Evolutionary conservation across 768 basidiomycete species (phyloP).

Genomic region (Amanita molliuscula): DNA sequence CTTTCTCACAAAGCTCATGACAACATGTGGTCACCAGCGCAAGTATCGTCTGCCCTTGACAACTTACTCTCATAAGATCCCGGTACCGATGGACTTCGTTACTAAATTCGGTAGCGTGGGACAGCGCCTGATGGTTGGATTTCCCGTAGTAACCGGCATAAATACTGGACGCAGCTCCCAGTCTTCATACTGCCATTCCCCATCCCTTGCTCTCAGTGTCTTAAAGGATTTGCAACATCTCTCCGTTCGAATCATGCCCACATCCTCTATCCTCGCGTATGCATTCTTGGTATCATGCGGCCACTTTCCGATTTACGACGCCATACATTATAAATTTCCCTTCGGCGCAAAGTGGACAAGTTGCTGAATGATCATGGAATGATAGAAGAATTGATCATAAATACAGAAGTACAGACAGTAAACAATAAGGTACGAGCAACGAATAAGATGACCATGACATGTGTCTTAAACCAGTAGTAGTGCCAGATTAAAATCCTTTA

Average conservation of each 20-base stretch:
- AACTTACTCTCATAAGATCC: background rate
- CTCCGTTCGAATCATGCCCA: background rate
- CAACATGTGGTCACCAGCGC: background rate
- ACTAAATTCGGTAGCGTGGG: background rate
- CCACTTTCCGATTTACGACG: background rate
- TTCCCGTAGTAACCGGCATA: conserved; percentile 6
- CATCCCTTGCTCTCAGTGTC: background rate
- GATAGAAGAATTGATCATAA: background rate
- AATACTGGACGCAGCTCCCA: background rate
- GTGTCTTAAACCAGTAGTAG: background rate
- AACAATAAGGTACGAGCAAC: background rate
- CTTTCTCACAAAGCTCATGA: background rate
- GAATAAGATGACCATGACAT: background rate
- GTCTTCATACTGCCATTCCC: background rate
- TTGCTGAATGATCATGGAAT: background rate
- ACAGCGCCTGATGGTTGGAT: background rate
- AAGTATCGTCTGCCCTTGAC: background rate
- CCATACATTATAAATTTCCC: background rate
- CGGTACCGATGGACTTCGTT: background rate
- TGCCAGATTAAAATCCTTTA: conserved; percentile 24
- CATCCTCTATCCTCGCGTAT: background rate
- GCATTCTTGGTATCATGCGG: background rate
- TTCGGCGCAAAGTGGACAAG: background rate
- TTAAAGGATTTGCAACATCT: background rate
- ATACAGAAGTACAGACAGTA: background rate